A percentile compares a stretch with the other conserved stretches of the same genome.
These are phyloP conservation scores for Gorgonomyces haynaldii DNA, from an alignment of 192 early-diverging fungal genomes.

Conservation along the genomic window DNA sequence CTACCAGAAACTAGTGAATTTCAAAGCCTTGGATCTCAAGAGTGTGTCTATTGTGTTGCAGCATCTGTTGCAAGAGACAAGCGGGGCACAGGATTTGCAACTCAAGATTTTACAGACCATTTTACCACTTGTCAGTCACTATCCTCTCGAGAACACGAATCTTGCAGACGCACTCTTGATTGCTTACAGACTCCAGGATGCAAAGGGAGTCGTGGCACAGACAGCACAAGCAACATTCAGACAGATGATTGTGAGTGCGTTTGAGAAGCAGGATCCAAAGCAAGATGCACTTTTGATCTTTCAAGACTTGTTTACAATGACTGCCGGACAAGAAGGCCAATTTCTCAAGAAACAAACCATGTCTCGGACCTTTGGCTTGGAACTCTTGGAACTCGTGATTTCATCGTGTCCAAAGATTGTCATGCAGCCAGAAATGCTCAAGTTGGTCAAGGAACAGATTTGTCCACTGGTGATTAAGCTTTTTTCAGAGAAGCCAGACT, in stretches of 20 bases:
- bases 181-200: constrained; percentile 74
- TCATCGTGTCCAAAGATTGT: constrained; percentile 68
- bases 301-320: constrained; percentile 77
- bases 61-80: constrained; percentile 57
- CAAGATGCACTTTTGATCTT: constrained; percentile 81
- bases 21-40: constrained; percentile 63
- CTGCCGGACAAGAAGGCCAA: constrained; percentile 50
- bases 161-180: constrained; percentile 76
- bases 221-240: constrained; percentile 78
- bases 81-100: constrained; percentile 71
- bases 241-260: constrained; percentile 71
- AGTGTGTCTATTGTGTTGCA: constrained; percentile 48
- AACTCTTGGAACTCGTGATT: constrained; percentile 85
- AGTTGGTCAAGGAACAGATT: constrained; percentile 65
- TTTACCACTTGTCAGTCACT: constrained; percentile 75
- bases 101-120: constrained; percentile 88
- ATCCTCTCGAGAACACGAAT: constrained; percentile 67
- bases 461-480: constrained; percentile 83
- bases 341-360: constrained; percentile 42
- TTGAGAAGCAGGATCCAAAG: constrained; percentile 73
- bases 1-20: constrained; percentile 64
- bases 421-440: constrained; percentile 60
- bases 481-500: constrained; percentile 85
- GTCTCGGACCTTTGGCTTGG: constrained; percentile 70
- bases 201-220: constrained; percentile 69